Evolutionary conservation across 805 yeast species (phyloP).

Genomic region (Starmerella lactis-condensi): DNA sequence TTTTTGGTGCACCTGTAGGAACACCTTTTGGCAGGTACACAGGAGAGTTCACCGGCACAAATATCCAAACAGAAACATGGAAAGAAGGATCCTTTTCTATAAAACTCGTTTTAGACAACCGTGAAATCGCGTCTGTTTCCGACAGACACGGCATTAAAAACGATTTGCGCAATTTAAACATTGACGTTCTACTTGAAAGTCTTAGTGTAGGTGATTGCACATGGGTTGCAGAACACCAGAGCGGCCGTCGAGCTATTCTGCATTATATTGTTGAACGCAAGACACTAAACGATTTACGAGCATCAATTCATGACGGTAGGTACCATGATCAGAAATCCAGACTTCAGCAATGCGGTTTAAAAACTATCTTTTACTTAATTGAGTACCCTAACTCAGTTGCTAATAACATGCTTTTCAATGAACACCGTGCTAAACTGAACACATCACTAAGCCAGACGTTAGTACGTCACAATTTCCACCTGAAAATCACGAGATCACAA

Average conservation of each 20-base stretch:
- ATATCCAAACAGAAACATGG: too few species aligned
- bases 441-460: constrained; percentile 60
- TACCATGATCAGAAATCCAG: constrained; percentile 74
- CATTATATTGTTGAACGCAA: constrained; percentile 83
- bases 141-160: constrained; percentile 55
- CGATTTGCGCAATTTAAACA: constrained; percentile 32
- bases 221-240: constrained; percentile 63
- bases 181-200: constrained; percentile 35
- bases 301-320: constrained; percentile 73
- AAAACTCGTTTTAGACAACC: constrained; percentile 49
- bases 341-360: constrained; percentile 47
- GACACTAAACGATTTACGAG: constrained; percentile 65
- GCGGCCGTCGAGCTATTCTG: constrained; percentile 46
- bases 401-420: constrained; percentile 17
- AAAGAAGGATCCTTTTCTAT: constrained; percentile 38
- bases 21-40: too few species aligned
- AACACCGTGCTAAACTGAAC: constrained; percentile 36
- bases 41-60: too few species aligned
- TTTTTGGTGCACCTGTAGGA: too few species aligned
- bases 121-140: constrained; percentile 53
- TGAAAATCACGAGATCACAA: constrained; percentile 48
- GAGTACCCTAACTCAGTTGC: constrained; percentile 34
- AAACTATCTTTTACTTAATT: constrained; percentile 52
- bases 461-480: constrained; percentile 44
- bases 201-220: constrained; percentile 71